Base-by-base conservation (phyloP, 768 basidiomycete species). In the Phlebiopsis flavidoalba region DNA sequence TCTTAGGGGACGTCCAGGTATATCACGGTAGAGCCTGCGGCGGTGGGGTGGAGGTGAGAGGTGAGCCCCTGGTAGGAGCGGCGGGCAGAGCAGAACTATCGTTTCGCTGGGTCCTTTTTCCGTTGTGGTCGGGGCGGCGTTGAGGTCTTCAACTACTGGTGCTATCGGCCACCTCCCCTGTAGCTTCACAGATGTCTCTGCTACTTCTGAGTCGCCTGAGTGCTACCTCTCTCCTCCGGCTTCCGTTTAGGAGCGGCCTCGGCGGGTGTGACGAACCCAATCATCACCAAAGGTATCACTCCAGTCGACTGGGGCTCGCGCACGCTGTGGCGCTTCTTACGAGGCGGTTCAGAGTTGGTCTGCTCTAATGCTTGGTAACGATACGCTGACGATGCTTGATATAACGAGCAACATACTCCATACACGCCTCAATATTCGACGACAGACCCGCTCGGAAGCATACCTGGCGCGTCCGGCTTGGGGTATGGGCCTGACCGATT, bases 401-500 rank as follows among this genome's bases (percentile, higher is more conserved):
- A 8, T 1, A 36, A 21, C 11, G 52, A 8, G 11, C 11, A 36
- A 12, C 56, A 37, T 43, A 19, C 47, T 26, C 33, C 74, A 64
- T 57, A 80, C 80, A 64, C 53, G 68, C 62, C 76, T n/a, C 79
- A 80, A 21, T 78, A 79, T 63, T 82, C 69, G 8, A 82, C 54
- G 36, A 72, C 51, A 31, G 26, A 31, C 26, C 26, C 26, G 59
- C 67, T 60, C 59, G 71, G 64, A 51, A n/a, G 31, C 36, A 55
- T 5, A 31, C 15, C n/a, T n/a, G n/a, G n/a, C n/a, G n/a, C n/a
- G n/a, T n/a, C n/a, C n/a, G n/a, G n/a, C n/a, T n/a, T n/a, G n/a
- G n/a, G n/a, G n/a, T n/a, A n/a, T n/a, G n/a, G n/a, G n/a, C 17
- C 67, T 72, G 48, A 73, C 37, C n/a, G 58, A 37, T 19, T 37